These are phyloP conservation scores for Filosporella fistucella DNA, from an alignment of 495 filamentous ascomycete genomes.

Conservation along the genomic window DNA sequence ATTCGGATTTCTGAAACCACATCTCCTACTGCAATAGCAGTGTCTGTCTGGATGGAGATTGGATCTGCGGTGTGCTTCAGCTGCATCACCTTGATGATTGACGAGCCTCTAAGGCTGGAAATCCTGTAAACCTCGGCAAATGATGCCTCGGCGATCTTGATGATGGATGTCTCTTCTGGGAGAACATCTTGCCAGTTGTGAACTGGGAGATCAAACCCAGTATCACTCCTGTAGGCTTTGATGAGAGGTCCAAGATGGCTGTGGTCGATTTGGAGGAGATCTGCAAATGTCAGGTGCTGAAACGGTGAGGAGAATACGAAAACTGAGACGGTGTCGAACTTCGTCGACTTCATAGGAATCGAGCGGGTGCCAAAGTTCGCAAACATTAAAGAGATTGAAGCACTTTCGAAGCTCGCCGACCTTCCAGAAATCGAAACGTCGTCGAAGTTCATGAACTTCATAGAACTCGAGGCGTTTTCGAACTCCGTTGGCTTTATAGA, in stretches of 20 bases:
- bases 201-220: neutral
- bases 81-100: conserved; percentile 50
- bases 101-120: conserved; percentile 38
- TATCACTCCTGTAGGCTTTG: neutral
- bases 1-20: conserved; percentile 67
- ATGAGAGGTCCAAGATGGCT: conserved; percentile 7
- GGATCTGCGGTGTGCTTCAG: conserved; percentile 34
- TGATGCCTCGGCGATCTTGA: conserved; percentile 66
- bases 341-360: too few relatives aligned
- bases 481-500: too few relatives aligned
- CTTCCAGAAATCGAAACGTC: too few relatives aligned
- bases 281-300: too few relatives aligned
- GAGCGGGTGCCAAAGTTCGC: too few relatives aligned
- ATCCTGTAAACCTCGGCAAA: conserved; percentile 66
- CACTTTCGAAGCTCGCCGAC: too few relatives aligned
- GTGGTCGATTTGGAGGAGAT: too few relatives aligned
- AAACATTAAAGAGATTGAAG: too few relatives aligned
- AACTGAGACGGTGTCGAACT: too few relatives aligned
- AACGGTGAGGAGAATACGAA: too few relatives aligned
- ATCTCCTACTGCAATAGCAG: conserved; percentile 41
- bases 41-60: conserved; percentile 16
- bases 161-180: conserved; percentile 39
- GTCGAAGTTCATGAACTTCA: too few relatives aligned
- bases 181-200: conserved; percentile 45
- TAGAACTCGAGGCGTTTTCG: too few relatives aligned